phyloP scores from a whole-genome alignment of 2,329 filamentous ascomycete genomes.

The Colletotrichum sp. region DNA sequence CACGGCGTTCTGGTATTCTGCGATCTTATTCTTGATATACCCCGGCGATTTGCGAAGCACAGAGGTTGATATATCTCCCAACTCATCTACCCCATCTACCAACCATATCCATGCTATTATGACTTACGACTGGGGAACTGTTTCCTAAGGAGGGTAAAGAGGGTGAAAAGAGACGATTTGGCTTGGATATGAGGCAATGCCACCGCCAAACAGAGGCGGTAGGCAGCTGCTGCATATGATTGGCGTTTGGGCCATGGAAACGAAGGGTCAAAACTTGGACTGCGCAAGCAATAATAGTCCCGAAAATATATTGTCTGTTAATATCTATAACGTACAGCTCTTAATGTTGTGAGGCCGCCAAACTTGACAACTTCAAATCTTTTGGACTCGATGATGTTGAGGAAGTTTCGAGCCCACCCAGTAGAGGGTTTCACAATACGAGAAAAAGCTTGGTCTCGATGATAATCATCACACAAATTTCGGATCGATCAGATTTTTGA shows the following conservation, averaged over 20 bases:
- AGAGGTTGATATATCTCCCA: background rate
- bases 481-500: background rate
- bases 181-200: background rate
- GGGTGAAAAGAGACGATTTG: background rate
- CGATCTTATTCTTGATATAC: slow-evolving; percentile 17
- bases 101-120: background rate
- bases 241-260: background rate
- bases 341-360: background rate
- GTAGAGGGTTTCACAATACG: no score
- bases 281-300: slow-evolving; percentile 15
- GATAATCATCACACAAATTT: background rate
- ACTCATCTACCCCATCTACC: background rate
- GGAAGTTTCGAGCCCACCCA: no score
- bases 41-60: slow-evolving; percentile 7
- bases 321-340: background rate
- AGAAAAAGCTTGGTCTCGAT: background rate
- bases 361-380: background rate
- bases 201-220: background rate
- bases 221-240: background rate
- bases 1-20: background rate
- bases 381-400: background rate
- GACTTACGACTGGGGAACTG: background rate
- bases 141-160: background rate
- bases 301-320: background rate
- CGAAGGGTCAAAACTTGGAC: slow-evolving; percentile 2